Percentiles rank a stretch among this genome's conserved stretches.
Conservation (phyloP, 176 grass and related monocot genomes). For the Microstegium vimineum region DNA sequence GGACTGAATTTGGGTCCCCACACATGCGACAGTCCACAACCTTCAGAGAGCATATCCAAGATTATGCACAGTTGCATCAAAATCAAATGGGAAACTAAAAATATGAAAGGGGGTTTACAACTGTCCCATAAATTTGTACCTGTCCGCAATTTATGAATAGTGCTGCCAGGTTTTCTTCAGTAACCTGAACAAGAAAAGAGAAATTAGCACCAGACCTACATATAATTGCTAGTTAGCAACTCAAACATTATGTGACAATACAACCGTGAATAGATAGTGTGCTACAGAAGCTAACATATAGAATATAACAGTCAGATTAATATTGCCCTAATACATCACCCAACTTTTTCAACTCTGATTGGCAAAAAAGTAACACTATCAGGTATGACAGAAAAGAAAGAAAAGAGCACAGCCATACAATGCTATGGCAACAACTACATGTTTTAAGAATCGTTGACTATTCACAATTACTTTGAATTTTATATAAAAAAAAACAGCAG, state of each 20-base stretch:
- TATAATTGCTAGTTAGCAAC: not conserved
- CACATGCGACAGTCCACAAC: slow-evolving; percentile 99
- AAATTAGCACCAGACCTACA: slow-evolving; percentile 16
- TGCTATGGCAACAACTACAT: not conserved
- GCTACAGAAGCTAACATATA: slow-evolving; percentile 14
- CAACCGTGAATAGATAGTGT: not conserved
- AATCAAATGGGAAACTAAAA: slow-evolving; percentile 6
- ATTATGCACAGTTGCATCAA: slow-evolving; percentile 2
- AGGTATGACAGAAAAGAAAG: not conserved
- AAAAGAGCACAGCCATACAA: not conserved
- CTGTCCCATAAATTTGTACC: slow-evolving; percentile 22
- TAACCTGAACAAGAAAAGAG: slow-evolving; percentile 59
- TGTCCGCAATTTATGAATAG: slow-evolving; percentile 95
- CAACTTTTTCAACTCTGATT: not conserved
- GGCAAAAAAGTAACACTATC: not conserved
- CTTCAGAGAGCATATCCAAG: slow-evolving; percentile 32
- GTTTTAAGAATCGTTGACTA: not conserved
- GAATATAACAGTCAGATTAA: not conserved
- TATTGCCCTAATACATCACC: not conserved
- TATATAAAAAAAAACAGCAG: not conserved
- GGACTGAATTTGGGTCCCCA: slow-evolving; percentile 96
- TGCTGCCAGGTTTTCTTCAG: slow-evolving; percentile 92
- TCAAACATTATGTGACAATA: not conserved
- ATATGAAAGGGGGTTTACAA: not conserved
- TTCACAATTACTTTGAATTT: not conserved